Evolutionary conservation across 1,284 basidiomycete species (phyloP).

Genomic region (Melampsora occidentalis): DNA sequence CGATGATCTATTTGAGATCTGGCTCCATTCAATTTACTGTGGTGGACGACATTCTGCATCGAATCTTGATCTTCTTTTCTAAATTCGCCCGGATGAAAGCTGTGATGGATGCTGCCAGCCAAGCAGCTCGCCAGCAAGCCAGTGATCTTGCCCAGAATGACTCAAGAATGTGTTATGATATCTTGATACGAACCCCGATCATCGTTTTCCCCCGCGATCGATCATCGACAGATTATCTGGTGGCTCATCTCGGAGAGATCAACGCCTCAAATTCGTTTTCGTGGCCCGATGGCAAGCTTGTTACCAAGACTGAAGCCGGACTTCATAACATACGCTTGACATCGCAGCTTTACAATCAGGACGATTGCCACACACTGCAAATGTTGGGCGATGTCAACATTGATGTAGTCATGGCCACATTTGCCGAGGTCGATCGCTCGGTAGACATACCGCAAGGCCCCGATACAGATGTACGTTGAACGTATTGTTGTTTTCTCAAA

Average conservation of each 20-base stretch:
- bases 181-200: slow-evolving; percentile 89
- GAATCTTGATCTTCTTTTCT: slow-evolving; percentile 77
- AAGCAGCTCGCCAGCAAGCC: slow-evolving; percentile 85
- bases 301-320: slow-evolving; percentile 69
- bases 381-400: slow-evolving; percentile 92
- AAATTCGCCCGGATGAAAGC: slow-evolving; percentile 76
- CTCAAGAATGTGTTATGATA: slow-evolving; percentile 80
- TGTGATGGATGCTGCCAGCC: slow-evolving; percentile 90
- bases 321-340: slow-evolving; percentile 80
- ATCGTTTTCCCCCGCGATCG: slow-evolving; percentile 79
- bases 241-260: slow-evolving; percentile 85
- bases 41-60: slow-evolving; percentile 79
- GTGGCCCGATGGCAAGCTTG: slow-evolving; percentile 57
- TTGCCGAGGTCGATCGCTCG: slow-evolving; percentile 57
- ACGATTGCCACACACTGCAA: slow-evolving; percentile 62
- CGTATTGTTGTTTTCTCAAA: too few relatives aligned
- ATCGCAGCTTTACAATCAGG: slow-evolving; percentile 64
- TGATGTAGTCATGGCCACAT: slow-evolving; percentile 68
- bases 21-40: slow-evolving; percentile 89
- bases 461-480: slow-evolving; percentile 47
- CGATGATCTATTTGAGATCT: slow-evolving; percentile 76
- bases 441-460: slow-evolving; percentile 49
- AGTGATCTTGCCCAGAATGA: slow-evolving; percentile 64
- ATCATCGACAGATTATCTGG: slow-evolving; percentile 67
- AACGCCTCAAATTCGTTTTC: slow-evolving; percentile 76